These are phyloP conservation scores for Austroboletus festivus DNA, from an alignment of 768 basidiomycete genomes.

Conservation along the genomic window DNA sequence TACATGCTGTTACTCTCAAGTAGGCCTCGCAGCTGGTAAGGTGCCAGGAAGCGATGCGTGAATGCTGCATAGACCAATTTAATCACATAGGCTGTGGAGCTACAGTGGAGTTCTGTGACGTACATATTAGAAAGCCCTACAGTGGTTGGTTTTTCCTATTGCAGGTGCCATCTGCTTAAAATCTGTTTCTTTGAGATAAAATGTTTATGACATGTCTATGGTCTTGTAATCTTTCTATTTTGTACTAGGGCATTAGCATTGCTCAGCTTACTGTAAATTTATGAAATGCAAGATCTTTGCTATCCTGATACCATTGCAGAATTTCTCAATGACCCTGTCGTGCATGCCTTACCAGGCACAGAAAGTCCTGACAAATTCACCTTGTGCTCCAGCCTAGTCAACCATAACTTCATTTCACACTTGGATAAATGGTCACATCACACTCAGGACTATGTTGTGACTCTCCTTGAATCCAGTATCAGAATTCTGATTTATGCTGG, in stretches of 20 bases:
- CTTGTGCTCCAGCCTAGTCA: conserved; percentile 52
- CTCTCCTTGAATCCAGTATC: conserved; percentile 52
- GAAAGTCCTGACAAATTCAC: conserved; percentile 49
- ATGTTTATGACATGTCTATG: conserved; percentile 61
- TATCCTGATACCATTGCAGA: conserved; percentile 40
- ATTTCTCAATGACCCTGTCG: conserved; percentile 46
- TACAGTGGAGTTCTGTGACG: conserved; percentile 63
- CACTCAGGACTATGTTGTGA: conserved; percentile 56
- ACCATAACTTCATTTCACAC: conserved; percentile 47
- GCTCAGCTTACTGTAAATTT: conserved; percentile 19
- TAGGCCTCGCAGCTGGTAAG: conserved; percentile 52
- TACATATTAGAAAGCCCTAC: conserved; percentile 46
- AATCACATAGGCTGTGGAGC: conserved; percentile 68
- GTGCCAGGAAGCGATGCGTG: conserved; percentile 57
- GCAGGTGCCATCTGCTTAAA: background rate
- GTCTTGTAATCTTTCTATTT: conserved; percentile 13
- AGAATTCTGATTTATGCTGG: conserved; percentile 55
- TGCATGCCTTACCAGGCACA: conserved; percentile 46
- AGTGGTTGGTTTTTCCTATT: conserved; percentile 30
- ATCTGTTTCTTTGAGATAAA: conserved; percentile 38
- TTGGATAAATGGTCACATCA: conserved; percentile 59
- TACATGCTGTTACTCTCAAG: background rate
- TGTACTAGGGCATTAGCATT: background rate
- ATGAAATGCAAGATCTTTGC: conserved; percentile 32
- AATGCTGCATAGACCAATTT: conserved; percentile 59